Percentiles rank a stretch among this genome's conserved stretches.
Evolutionary conservation across 192 early-diverging fungal species (phyloP).

Genomic region (Coemansia sp.): DNA sequence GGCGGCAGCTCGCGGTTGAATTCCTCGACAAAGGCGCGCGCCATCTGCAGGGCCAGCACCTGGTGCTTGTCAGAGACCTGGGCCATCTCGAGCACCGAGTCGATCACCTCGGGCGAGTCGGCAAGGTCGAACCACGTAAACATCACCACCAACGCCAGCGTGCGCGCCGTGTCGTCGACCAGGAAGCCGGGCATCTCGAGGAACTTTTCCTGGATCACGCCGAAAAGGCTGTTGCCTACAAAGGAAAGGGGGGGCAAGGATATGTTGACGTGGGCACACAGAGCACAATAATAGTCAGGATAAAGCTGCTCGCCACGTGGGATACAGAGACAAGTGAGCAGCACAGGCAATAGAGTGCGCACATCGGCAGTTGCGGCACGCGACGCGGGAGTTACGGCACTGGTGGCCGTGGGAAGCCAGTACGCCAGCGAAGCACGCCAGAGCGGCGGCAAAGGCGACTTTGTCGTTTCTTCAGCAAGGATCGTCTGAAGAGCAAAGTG

Average conservation of each 20-base stretch:
- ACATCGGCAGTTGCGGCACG: too few relatives aligned
- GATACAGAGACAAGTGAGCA: neutral
- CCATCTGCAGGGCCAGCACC: slow-evolving; percentile 63
- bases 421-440: too few relatives aligned
- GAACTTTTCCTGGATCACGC: slow-evolving; percentile 27
- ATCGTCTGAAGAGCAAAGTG: neutral
- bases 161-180: slow-evolving; percentile 40
- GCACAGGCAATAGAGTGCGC: too few relatives aligned
- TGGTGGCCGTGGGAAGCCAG: too few relatives aligned
- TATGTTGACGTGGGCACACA: too few relatives aligned
- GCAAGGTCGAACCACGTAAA: slow-evolving; percentile 49
- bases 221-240: slow-evolving; percentile 37
- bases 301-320: neutral
- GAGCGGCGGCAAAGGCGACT: too few relatives aligned
- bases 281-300: too few relatives aligned
- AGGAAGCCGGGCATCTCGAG: slow-evolving; percentile 37
- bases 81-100: slow-evolving; percentile 34
- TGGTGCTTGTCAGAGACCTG: slow-evolving; percentile 40
- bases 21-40: slow-evolving; percentile 67
- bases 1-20: slow-evolving; percentile 63
- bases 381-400: too few relatives aligned
- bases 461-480: too few relatives aligned
- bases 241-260: too few relatives aligned
- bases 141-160: slow-evolving; percentile 51
- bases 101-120: slow-evolving; percentile 34